phyloP scores from a whole-genome alignment of 108 stramenopile species.

The Cyclotella distinguenda region DNA sequence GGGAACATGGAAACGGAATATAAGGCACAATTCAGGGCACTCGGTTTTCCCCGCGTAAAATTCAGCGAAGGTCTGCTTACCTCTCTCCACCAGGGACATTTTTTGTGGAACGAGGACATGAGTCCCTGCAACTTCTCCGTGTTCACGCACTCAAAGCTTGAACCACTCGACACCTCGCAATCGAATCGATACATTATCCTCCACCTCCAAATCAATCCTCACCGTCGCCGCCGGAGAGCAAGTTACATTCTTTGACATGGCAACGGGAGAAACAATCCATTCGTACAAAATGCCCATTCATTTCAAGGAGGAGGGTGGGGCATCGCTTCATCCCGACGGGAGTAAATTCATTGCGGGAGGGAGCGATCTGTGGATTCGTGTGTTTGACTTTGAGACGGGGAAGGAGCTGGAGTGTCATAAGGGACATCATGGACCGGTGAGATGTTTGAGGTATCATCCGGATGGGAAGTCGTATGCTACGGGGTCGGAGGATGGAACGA shows the following conservation, averaged over 20 bases:
- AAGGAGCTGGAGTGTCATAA: conserved; percentile 90
- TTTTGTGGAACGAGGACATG: too few species aligned
- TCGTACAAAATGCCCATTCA: conserved; percentile 90
- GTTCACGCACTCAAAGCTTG: too few species aligned
- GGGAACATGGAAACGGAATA: too few species aligned
- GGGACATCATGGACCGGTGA: conserved; percentile 98
- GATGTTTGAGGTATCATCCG: conserved; percentile 92
- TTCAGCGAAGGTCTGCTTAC: too few species aligned
- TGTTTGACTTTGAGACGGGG: conserved; percentile 90
- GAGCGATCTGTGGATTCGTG: conserved; percentile 92
- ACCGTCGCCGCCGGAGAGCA: conserved; percentile 87
- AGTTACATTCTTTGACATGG: conserved; percentile 82
- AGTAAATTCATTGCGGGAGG: conserved; percentile 90
- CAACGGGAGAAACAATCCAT: conserved; percentile 31
- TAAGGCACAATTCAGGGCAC: too few species aligned
- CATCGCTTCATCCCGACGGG: conserved; percentile 87
- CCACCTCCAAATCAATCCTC: conserved; percentile 48
- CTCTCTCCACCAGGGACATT: too few species aligned
- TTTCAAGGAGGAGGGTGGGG: conserved; percentile 95
- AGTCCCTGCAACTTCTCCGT: too few species aligned
- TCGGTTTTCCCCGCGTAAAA: too few species aligned
- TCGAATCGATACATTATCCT: too few species aligned
- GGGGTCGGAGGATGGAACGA: conserved; percentile 98
- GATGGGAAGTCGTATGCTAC: conserved; percentile 91
- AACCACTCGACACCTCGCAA: too few species aligned